Evolutionary conservation across 345 rosid genomes (phyloP), one percentile per base, ranked within the genome.

Genomic region (Salix brachista): DNA sequence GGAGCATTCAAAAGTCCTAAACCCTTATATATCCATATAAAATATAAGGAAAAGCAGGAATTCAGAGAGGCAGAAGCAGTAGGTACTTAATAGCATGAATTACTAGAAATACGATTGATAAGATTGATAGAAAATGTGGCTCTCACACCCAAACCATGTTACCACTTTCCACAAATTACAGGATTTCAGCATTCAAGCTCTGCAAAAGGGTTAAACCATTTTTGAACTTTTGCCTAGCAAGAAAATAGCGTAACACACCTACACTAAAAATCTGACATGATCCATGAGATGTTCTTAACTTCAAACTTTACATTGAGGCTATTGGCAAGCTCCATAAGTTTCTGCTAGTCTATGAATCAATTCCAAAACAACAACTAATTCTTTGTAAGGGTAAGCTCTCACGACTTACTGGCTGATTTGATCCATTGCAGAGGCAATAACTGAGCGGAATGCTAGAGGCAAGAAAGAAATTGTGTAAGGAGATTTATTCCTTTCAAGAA

Each of bases 401-500:
- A 69, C 69, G 50, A 86, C 98, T 93, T 91, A 93, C 99, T 83
- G 79, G 76, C 81, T 87, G 80, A 91, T 92, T 80, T 90, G 98
- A 86, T 93, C 99, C 98, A 96, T 85, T 41, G 94, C 91, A 44
- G 95, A 90, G 65, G 78, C 81, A 75, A 93, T 77, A 72, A 93
- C 76, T n/a, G 95, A 88, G 84, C 91, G 92, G 82, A 92, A 96
- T 28, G 91, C 92, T 71, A 92, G 89, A 77, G 99, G 99, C 87
- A 93, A 84, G 87, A 84, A 91, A 73, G 98, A 96, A 85, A 96
- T 96, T 48, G 88, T 80, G 78, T 91, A 92, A 39, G 96, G 95
- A 84, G 99, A 93, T 82, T 82, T 89, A 79, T 93, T 93, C 87
- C 99, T 88, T 83, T 92, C 99, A 80, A 96, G 98, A 82, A 90